Evolutionary conservation across 139 green algal species (phyloP).

Genomic region (Auxenochlorella protothecoides): DNA sequence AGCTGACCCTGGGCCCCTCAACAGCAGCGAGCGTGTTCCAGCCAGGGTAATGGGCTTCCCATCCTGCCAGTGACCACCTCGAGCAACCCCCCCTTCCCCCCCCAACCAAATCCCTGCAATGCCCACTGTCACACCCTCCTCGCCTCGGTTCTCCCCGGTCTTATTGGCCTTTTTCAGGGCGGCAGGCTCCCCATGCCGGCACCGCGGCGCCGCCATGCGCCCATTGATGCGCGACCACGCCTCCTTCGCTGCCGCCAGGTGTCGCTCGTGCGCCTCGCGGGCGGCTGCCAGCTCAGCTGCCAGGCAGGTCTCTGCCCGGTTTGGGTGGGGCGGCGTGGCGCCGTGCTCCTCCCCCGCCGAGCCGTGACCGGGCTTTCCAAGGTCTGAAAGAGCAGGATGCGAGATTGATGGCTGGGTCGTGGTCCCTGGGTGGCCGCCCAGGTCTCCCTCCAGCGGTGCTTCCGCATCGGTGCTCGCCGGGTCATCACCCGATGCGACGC

Average conservation of each 20-base stretch:
- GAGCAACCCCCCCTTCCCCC: too few species aligned
- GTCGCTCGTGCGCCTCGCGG: not conserved
- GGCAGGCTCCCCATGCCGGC: slow-evolving; percentile 29
- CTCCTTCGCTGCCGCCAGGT: slow-evolving; percentile 1
- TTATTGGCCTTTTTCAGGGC: slow-evolving; percentile 47
- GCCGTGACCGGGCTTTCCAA: not conserved
- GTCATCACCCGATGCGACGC: too few species aligned
- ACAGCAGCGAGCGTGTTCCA: too few species aligned
- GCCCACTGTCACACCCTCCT: too few species aligned
- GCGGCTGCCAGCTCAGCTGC: slow-evolving; percentile 2
- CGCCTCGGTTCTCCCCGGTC: not conserved
- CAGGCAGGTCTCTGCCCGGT: not conserved
- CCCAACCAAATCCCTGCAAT: too few species aligned
- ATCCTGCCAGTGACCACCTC: too few species aligned
- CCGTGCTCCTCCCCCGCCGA: not conserved
- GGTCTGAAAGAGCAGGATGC: too few species aligned
- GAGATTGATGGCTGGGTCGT: not conserved
- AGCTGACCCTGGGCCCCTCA: too few species aligned
- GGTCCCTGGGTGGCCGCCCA: not conserved
- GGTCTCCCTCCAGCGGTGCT: not conserved
- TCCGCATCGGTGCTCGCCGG: too few species aligned
- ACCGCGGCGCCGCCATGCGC: slow-evolving; percentile 27
- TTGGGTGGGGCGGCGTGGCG: not conserved
- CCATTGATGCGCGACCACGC: slow-evolving; percentile 20
- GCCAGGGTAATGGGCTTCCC: too few species aligned